Percentiles rank a stretch among this genome's conserved stretches.
These are phyloP conservation scores for Bacidia gigantensis DNA, from an alignment of 495 filamentous ascomycete species.

Conservation along the genomic window DNA sequence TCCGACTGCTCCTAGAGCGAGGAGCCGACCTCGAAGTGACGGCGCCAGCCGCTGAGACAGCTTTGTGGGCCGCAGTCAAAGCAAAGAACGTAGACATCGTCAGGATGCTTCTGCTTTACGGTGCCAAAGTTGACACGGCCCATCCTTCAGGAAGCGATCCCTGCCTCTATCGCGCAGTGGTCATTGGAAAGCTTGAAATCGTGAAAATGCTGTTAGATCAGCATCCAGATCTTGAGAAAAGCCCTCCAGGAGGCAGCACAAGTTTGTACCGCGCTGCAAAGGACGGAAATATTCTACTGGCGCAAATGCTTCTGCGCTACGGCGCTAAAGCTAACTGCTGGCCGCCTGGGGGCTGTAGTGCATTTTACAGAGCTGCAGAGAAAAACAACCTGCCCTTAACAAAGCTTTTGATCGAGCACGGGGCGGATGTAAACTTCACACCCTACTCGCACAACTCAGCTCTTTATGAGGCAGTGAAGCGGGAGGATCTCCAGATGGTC, in stretches of 20 bases:
- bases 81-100: constrained; percentile 2
- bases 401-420: constrained; percentile 6
- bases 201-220: constrained; percentile 4
- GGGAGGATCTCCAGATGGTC: constrained; percentile 4
- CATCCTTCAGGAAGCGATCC: constrained; percentile 12
- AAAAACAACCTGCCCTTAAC: constrained; percentile 7
- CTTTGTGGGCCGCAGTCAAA: constrained; percentile 9
- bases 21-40: constrained; percentile 9
- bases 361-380: constrained; percentile 10
- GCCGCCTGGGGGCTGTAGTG: constrained; percentile 7
- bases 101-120: constrained; percentile 5
- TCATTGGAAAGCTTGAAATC: constrained; percentile 4
- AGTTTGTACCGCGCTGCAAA: constrained; percentile 12
- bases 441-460: constrained; percentile 13
- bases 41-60: constrained; percentile 7
- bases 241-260: constrained; percentile 11
- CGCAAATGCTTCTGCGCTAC: constrained; percentile 4
- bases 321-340: constrained; percentile 10
- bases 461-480: constrained; percentile 7
- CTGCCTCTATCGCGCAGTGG: constrained; percentile 5
- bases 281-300: constrained; percentile 6
- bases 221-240: constrained; percentile 6
- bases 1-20: constrained; percentile 10
- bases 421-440: constrained; percentile 12
- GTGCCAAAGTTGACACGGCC: constrained; percentile 8